Percentiles rank a stretch among this genome's conserved stretches.
These are phyloP conservation scores for Aspergillus sp. DNA, from an alignment of 2,329 filamentous ascomycete species.

Conservation along the genomic window DNA sequence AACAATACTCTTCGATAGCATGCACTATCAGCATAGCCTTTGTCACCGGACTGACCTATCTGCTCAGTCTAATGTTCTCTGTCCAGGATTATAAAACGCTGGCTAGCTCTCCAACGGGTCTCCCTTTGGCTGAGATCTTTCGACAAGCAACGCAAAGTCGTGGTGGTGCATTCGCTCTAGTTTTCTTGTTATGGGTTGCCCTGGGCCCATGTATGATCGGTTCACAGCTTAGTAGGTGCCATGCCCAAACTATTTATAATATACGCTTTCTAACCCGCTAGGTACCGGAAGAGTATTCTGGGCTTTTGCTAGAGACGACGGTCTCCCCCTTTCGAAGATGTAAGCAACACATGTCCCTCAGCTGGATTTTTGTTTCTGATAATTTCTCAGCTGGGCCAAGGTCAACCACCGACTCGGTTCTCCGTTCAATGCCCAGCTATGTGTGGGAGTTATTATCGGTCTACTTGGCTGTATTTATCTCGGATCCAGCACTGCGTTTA, in stretches of 20 bases:
- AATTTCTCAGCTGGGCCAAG: slow-evolving; percentile 32
- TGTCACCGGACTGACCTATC: slow-evolving; percentile 45
- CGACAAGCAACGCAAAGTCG: slow-evolving; percentile 49
- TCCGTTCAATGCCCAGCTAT: slow-evolving; percentile 54
- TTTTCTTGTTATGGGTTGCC: slow-evolving; percentile 37
- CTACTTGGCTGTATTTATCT: slow-evolving; percentile 62
- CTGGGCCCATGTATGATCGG: slow-evolving; percentile 29
- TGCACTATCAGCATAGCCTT: slow-evolving; percentile 50
- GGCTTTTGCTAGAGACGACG: slow-evolving; percentile 55
- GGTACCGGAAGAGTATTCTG: slow-evolving; percentile 52
- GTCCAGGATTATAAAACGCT: slow-evolving; percentile 46
- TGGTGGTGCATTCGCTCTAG: slow-evolving; percentile 48
- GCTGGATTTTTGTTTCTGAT: not conserved
- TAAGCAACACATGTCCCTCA: slow-evolving; percentile 2
- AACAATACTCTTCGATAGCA: slow-evolving; percentile 19
- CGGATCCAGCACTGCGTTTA: slow-evolving; percentile 63
- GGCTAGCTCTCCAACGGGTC: slow-evolving; percentile 35
- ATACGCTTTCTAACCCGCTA: slow-evolving; percentile 24
- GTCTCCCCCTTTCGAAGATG: slow-evolving; percentile 25
- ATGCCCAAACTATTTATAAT: slow-evolving; percentile 29
- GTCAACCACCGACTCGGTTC: slow-evolving; percentile 40
- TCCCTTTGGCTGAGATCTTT: slow-evolving; percentile 65
- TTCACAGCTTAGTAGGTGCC: slow-evolving; percentile 24
- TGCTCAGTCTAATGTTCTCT: slow-evolving; percentile 50
- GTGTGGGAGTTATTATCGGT: slow-evolving; percentile 46